Evolutionary conservation across 148 eudicot species (phyloP).

Genomic region (Diospyros lotus): DNA sequence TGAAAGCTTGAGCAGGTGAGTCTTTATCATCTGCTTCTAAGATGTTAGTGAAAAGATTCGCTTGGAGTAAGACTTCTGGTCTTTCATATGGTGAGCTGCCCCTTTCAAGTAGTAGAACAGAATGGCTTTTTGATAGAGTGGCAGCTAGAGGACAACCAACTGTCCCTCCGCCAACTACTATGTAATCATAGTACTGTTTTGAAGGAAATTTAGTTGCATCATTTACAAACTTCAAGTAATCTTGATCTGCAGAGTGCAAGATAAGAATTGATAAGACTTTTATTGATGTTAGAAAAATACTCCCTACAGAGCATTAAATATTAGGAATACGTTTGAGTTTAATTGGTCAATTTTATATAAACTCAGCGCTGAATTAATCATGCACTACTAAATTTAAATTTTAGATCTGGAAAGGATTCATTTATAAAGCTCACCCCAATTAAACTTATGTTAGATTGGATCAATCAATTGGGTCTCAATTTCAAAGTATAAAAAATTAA

Average conservation of each 20-base stretch:
- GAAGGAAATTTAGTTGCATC: constrained; percentile 11
- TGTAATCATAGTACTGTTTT: constrained; percentile 15
- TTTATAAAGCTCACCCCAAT: too few relatives aligned
- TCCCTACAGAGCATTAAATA: too few relatives aligned
- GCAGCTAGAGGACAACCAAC: constrained; percentile 21
- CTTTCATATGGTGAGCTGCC: constrained; percentile 4
- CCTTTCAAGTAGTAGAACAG: constrained; percentile 18
- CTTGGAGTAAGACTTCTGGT: not conserved
- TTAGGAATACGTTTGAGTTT: too few relatives aligned
- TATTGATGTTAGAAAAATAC: too few relatives aligned
- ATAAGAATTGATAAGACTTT: too few relatives aligned
- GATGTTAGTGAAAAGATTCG: not conserved
- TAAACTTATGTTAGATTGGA: too few relatives aligned
- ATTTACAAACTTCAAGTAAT: constrained; percentile 5
- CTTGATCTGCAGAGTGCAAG: not conserved
- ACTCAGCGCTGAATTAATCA: too few relatives aligned
- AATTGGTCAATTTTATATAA: too few relatives aligned
- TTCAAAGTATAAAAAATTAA: too few relatives aligned
- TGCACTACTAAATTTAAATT: too few relatives aligned
- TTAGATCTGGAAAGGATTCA: too few relatives aligned
- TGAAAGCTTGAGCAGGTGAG: constrained; percentile 15
- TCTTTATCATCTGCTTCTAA: not conserved
- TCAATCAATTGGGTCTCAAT: too few relatives aligned
- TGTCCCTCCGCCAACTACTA: constrained; percentile 19
- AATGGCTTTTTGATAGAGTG: constrained; percentile 13